Base-by-base conservation (phyloP, 495 filamentous ascomycete species). In the Amniculicola lignicola region DNA sequence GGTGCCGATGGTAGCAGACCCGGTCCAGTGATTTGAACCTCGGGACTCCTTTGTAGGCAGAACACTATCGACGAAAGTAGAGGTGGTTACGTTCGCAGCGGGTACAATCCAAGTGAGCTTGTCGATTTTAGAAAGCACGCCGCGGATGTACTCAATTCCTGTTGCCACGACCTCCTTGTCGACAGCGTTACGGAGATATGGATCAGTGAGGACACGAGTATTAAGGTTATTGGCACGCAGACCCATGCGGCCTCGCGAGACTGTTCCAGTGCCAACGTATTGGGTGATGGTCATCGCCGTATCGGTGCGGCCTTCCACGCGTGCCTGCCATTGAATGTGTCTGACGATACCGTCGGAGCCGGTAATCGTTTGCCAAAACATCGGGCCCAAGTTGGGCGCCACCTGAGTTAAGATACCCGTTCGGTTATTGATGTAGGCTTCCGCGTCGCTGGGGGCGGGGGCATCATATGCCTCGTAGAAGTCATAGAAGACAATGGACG, bases 11-110 rank as follows among this genome's bases (percentile, higher is more conserved):
- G 83, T 87, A 48, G 71, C 70, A 29, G 74, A 76, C 25, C 77
- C 77, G 55, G 83, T 75, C 83, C 85, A 89, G 74, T 89, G 86
- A 69, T 85, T 88, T 54, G 84, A 74, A 16, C 79, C 70, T 14
- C 80, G 79, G 11, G 56, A 42, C 10, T 52, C 47, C 2, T 64
- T 48, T 47, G 76, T 76, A 22, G 78, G 28, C 9, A 51, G 57
- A 21, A 54, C 58, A 3, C 46, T 44, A 41, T 82, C 76, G 28
- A 82, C 76, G 59, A 82, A 82, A 0, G 79, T 71, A 16, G 74
- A 59, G 0, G 79, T 74, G 2, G 77, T 75, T 19, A 73, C 66
- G 59, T 75, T 77, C 7, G 77, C 44, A 9, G 74, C 56, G 0
- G 84, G 84, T 42, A 74, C 69, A 19, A 75, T 59, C 69, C 77